Conservation (phyloP, 306 rosid species). For the Pterocarpus macrocarpus region DNA sequence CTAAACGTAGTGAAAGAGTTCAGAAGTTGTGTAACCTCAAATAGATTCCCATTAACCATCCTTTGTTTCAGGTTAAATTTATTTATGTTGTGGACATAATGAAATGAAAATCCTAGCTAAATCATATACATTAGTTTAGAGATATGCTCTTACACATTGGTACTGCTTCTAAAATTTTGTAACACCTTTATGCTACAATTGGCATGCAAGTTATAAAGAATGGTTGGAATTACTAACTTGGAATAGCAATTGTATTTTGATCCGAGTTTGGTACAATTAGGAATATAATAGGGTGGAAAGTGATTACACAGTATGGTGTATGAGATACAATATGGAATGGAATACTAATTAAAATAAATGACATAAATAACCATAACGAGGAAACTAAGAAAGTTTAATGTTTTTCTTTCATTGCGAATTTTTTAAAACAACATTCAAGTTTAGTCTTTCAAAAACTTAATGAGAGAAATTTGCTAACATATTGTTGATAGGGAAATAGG, state of each 20-base stretch:
- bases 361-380: constrained; percentile 1
- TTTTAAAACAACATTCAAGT: background rate
- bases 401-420: background rate
- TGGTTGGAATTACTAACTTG: background rate
- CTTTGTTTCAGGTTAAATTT: background rate
- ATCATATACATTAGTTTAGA: background rate
- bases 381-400: background rate
- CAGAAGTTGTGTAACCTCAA: background rate
- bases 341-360: background rate
- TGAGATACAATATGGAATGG: background rate
- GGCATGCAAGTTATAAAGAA: background rate
- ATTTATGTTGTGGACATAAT: background rate
- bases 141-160: background rate
- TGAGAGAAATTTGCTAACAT: background rate
- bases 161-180: background rate
- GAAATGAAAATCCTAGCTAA: background rate
- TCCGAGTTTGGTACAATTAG: background rate
- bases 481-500: background rate
- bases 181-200: background rate
- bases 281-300: background rate
- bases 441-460: constrained; percentile 2
- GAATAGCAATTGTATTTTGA: constrained; percentile 11
- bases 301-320: background rate
- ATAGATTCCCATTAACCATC: background rate
- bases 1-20: background rate